phyloP scores from a whole-genome alignment of 2,329 filamentous ascomycete species.

The Gremmenia infestans region DNA sequence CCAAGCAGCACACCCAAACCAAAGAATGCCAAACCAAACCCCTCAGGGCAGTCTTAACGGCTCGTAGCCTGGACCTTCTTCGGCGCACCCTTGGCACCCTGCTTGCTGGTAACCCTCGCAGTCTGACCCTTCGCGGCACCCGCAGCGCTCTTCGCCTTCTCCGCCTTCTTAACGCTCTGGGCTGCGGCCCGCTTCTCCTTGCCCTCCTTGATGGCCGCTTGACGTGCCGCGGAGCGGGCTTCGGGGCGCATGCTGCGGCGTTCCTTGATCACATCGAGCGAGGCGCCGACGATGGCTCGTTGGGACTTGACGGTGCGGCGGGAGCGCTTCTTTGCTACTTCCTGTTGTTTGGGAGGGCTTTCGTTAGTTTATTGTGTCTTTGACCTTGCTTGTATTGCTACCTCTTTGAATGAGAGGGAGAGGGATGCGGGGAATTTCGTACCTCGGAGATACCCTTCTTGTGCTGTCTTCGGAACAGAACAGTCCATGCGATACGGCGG shows the following conservation, averaged over 20 bases:
- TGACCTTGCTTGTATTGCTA: background rate
- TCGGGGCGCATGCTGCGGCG: constrained; percentile 91
- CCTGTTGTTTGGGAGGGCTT: constrained; percentile 52
- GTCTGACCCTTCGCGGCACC: constrained; percentile 70
- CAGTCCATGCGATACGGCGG: constrained; percentile 97
- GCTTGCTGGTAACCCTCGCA: constrained; percentile 85
- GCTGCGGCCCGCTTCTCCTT: constrained; percentile 96
- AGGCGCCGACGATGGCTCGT: constrained; percentile 98
- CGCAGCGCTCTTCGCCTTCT: constrained; percentile 94
- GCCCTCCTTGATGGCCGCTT: constrained; percentile 87
- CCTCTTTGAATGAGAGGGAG: constrained; percentile 1
- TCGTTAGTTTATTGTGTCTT: constrained; percentile 13
- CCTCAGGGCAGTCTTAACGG: constrained; percentile 56
- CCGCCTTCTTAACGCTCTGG: constrained; percentile 92
- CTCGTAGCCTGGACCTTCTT: constrained; percentile 80
- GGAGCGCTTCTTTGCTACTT: constrained; percentile 99
- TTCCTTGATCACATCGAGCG: constrained; percentile 99
- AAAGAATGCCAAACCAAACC: constrained; percentile 1
- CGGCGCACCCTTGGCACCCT: constrained; percentile 87
- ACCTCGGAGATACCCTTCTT: constrained; percentile 99
- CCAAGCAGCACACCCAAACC: background rate
- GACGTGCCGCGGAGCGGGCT: constrained; percentile 86
- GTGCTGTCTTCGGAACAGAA: constrained; percentile 97
- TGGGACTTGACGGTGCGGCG: constrained; percentile 98
- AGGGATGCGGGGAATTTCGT: constrained; percentile 40